phyloP scores from a whole-genome alignment of 805 yeast species.

The Hagleromyces aurorensis region DNA sequence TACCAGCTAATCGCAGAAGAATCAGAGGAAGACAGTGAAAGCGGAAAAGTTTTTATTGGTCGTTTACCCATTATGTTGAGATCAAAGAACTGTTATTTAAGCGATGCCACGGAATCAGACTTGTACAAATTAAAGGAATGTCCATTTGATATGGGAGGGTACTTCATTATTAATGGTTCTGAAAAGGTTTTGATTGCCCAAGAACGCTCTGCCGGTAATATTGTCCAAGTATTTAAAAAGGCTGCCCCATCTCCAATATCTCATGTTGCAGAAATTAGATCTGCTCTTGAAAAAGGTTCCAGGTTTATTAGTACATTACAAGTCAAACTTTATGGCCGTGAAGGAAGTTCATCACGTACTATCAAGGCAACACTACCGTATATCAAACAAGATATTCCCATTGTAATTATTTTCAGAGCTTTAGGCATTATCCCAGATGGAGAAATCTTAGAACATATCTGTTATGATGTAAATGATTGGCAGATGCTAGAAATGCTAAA shows the following conservation, averaged over 20 bases:
- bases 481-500: slow-evolving; percentile 98
- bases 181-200: slow-evolving; percentile 98
- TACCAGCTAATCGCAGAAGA: slow-evolving; percentile 47
- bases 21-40: slow-evolving; percentile 58
- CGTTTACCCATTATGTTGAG: slow-evolving; percentile 97
- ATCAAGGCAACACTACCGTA: slow-evolving; percentile 95
- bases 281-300: slow-evolving; percentile 96
- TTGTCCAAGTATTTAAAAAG: slow-evolving; percentile 96
- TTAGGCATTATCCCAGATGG: slow-evolving; percentile 98
- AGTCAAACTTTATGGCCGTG: slow-evolving; percentile 82
- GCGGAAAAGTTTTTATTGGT: slow-evolving; percentile 85
- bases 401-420: slow-evolving; percentile 95
- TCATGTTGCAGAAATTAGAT: slow-evolving; percentile 92
- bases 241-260: slow-evolving; percentile 96
- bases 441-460: slow-evolving; percentile 94
- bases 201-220: slow-evolving; percentile 97
- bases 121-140: slow-evolving; percentile 94
- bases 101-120: slow-evolving; percentile 86
- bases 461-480: slow-evolving; percentile 97
- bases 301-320: slow-evolving; percentile 90
- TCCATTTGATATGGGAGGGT: slow-evolving; percentile 99
- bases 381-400: slow-evolving; percentile 93
- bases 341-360: slow-evolving; percentile 66
- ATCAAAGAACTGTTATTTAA: slow-evolving; percentile 89
- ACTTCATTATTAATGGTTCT: slow-evolving; percentile 95